Base-by-base conservation (phyloP, 2,329 filamentous ascomycete genomes). In the Cercospora sojina region DNA sequence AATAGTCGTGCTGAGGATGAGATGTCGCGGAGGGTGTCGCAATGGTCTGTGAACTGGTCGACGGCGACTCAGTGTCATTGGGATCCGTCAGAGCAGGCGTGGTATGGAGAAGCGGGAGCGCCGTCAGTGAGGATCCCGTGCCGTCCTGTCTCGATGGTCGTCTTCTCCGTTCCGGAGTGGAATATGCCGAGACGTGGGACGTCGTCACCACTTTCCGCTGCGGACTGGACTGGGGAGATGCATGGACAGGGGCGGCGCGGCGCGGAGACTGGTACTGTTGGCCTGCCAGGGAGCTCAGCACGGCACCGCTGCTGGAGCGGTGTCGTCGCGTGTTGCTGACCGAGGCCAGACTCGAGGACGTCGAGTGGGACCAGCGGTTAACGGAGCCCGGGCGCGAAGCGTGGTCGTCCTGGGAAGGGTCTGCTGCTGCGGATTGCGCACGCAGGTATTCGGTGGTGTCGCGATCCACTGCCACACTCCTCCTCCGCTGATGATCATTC, bases 361-460 rank as follows among this genome's bases (percentile, higher is more conserved):
- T 86, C 18, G 83, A 86, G 69, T 86, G 84, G 38, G 85, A 87
- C 85, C 85, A 87, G 69, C 85, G 83, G 73, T 86, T 85, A 62
- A 86, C 77, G 66, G 82, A 85, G 43, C 81, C 82, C 71, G 84
- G 83, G 64, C 77, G 74, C 59, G 82, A 57, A 27, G 61, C 13
- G 63, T 38, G 13, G 38, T 32, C 43, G 43, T 62, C 60, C 23
- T 55, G 60, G 10, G 51, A 56, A 25, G 13, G 25, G 23, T 56
- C 49, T 31, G 31, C 20, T 20, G 49, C 31, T 25, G 38, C 35
- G n/a, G 62, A 47, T 27, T 38, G 62, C 13, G 62, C 31, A 41
- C 56, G 62, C 23, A 43, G 18, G 43, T 20, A 32, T 3, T 47
- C 56, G 56, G 41, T 31, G 56, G 27, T 56, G 29, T 49, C 43